Conservation (phyloP, 345 rosid species). For the Bretschneidera sinensis region DNA sequence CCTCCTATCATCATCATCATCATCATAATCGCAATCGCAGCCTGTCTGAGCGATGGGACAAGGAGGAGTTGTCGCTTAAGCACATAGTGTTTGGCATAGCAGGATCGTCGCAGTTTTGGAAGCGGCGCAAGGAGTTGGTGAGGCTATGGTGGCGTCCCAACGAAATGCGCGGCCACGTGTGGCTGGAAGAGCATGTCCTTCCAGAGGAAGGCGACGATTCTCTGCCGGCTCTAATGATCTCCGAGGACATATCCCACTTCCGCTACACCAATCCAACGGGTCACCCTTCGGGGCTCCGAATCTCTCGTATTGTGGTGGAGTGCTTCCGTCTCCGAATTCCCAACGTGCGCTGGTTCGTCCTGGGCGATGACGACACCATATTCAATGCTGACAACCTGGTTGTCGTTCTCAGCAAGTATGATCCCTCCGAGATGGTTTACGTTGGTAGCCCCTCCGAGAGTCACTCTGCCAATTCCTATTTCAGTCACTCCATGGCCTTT, state of each 20-base stretch:
- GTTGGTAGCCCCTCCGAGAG: conserved; percentile 79
- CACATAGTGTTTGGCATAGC: conserved; percentile 92
- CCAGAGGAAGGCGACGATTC: conserved; percentile 43
- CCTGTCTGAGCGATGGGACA: conserved; percentile 31
- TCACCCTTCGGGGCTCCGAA: conserved; percentile 89
- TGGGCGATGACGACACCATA: conserved; percentile 93
- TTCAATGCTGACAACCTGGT: conserved; percentile 65
- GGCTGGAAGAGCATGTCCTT: conserved; percentile 69
- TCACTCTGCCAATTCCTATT: conserved; percentile 83
- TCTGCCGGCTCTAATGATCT: conserved; percentile 67
- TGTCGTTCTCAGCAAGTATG: conserved; percentile 66
- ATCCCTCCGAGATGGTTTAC: conserved; percentile 71
- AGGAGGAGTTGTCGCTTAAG: conserved; percentile 28
- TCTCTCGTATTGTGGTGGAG: conserved; percentile 69
- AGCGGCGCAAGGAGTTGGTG: conserved; percentile 68
- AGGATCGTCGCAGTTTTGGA: conserved; percentile 78
- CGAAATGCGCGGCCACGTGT: conserved; percentile 76
- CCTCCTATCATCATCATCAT: conserved; percentile 5
- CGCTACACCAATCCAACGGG: conserved; percentile 92
- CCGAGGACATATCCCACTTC: conserved; percentile 82
- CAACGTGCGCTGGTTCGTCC: conserved; percentile 75
- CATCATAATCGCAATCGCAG: conserved; percentile 31
- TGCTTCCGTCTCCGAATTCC: conserved; percentile 62
- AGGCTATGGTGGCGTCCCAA: conserved; percentile 82
- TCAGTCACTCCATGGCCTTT: conserved; percentile 85